Conservation (phyloP, 164 flowering plant genomes). For the Umbilicus rupestris region DNA sequence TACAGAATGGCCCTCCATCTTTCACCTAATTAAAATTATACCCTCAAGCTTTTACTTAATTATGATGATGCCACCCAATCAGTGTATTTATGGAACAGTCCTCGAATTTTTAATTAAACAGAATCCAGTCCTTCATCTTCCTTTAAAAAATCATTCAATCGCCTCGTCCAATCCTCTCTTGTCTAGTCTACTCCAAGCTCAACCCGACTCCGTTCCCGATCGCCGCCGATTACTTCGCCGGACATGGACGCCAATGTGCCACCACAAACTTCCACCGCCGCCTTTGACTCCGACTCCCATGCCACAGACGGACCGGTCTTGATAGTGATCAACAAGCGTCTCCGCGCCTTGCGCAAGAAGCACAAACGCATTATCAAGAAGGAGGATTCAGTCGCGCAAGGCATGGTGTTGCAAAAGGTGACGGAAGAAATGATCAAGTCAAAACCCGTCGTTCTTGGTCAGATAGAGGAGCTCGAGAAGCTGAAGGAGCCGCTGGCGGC, state of each 20-base stretch:
- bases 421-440: slow-evolving; percentile 79
- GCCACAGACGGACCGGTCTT: slow-evolving; percentile 73
- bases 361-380: slow-evolving; percentile 63
- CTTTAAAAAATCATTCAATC: background rate
- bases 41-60: too few relatives aligned
- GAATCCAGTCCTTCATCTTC: background rate
- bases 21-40: too few relatives aligned
- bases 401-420: slow-evolving; percentile 73
- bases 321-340: slow-evolving; percentile 74
- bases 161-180: background rate
- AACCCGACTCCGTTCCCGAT: background rate
- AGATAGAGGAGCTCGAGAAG: slow-evolving; percentile 88
- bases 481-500: slow-evolving; percentile 57
- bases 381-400: slow-evolving; percentile 67
- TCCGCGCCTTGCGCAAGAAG: slow-evolving; percentile 80
- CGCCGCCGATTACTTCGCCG: background rate
- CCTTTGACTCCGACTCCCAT: slow-evolving; percentile 13
- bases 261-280: background rate
- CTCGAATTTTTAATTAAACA: too few relatives aligned
- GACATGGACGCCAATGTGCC: slow-evolving; percentile 2
- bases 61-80: too few relatives aligned
- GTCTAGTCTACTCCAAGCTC: too few relatives aligned
- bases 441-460: slow-evolving; percentile 44
- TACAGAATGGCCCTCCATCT: too few relatives aligned
- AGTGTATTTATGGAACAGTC: too few relatives aligned